A percentile compares a stretch with the other conserved stretches of the same genome.
Evolutionary conservation across 768 basidiomycete genomes (phyloP).

Genomic region (Leccinum truebloodii): DNA sequence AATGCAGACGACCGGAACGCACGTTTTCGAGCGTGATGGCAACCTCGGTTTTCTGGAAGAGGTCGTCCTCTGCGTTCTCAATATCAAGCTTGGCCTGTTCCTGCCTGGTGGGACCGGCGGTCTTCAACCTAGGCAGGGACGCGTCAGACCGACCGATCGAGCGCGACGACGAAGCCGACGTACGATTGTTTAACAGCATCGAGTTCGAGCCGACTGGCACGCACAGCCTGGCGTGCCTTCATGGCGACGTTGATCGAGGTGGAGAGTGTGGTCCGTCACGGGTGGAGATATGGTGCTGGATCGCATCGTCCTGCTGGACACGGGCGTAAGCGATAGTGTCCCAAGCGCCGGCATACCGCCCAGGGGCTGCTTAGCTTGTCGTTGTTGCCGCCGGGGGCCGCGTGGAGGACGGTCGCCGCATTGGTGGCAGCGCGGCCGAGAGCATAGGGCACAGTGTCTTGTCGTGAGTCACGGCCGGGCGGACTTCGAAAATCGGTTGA

Average conservation of each 20-base stretch:
- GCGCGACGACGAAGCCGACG: conserved; percentile 27
- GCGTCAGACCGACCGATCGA: conserved; percentile 5
- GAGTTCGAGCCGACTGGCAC: conserved; percentile 78
- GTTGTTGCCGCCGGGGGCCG: conserved; percentile 46
- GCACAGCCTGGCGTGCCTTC: conserved; percentile 87
- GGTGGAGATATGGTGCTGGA: conserved; percentile 68
- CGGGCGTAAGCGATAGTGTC: conserved; percentile 84
- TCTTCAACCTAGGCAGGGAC: conserved; percentile 64
- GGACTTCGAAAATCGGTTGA: no score
- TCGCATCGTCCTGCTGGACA: conserved; percentile 73
- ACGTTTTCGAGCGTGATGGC: conserved; percentile 97
- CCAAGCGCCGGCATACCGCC: conserved; percentile 78
- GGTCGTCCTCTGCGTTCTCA: conserved; percentile 92
- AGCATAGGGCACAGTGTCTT: conserved; percentile 95
- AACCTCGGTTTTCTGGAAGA: conserved; percentile 97
- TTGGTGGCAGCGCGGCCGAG: conserved; percentile 76
- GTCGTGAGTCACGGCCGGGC: conserved; percentile 31
- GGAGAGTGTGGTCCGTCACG: conserved; percentile 87
- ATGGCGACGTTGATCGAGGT: conserved; percentile 86
- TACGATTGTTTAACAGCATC: conserved; percentile 89
- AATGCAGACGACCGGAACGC: conserved; percentile 29
- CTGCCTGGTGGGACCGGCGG: conserved; percentile 68
- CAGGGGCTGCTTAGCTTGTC: conserved; percentile 78
- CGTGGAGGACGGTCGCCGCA: conserved; percentile 50
- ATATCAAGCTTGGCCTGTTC: conserved; percentile 94